These are phyloP conservation scores for Talaromyces borbonicus DNA, from an alignment of 495 filamentous ascomycete genomes.

Conservation along the genomic window DNA sequence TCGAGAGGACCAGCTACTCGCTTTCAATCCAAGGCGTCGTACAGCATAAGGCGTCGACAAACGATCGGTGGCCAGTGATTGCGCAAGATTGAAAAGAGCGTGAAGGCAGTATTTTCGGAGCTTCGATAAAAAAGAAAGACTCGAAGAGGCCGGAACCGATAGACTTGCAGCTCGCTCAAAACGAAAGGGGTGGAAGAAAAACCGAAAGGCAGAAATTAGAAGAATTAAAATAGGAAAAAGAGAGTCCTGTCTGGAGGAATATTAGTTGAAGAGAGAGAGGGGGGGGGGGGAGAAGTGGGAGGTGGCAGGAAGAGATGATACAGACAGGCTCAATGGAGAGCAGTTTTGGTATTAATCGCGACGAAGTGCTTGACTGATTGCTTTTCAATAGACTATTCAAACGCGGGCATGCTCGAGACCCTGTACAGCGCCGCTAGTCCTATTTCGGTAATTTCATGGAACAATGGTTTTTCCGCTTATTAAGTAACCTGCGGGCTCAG, in stretches of 20 bases:
- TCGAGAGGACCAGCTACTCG: conserved; percentile 21
- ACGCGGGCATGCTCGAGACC: conserved; percentile 37
- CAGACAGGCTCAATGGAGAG: conserved; percentile 39
- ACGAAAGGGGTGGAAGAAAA: conserved; percentile 13
- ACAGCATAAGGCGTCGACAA: conserved; percentile 35
- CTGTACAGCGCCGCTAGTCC: conserved; percentile 32
- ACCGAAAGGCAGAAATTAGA: conserved; percentile 13
- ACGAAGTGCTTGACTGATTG: conserved; percentile 46
- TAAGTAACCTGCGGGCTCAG: neutral
- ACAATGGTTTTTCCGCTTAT: conserved; percentile 20
- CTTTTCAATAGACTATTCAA: conserved; percentile 11
- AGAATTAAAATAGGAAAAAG: conserved; percentile 53
- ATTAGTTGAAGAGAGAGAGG: conserved; percentile 38
- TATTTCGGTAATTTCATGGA: conserved; percentile 21
- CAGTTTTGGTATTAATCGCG: too few species aligned
- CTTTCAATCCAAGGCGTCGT: conserved; percentile 13
- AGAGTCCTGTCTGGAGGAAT: conserved; percentile 27
- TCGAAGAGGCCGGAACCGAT: neutral
- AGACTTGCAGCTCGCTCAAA: too few species aligned
- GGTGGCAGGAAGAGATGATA: conserved; percentile 27
- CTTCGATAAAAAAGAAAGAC: conserved; percentile 44
- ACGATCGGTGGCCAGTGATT: neutral
- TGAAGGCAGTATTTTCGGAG: conserved; percentile 20
- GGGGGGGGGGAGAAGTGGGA: conserved; percentile 23
- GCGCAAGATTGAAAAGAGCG: conserved; percentile 34